These are phyloP conservation scores for Naganishia vaughanmartiniae DNA, from an alignment of 768 basidiomycete species.

Conservation along the genomic window DNA sequence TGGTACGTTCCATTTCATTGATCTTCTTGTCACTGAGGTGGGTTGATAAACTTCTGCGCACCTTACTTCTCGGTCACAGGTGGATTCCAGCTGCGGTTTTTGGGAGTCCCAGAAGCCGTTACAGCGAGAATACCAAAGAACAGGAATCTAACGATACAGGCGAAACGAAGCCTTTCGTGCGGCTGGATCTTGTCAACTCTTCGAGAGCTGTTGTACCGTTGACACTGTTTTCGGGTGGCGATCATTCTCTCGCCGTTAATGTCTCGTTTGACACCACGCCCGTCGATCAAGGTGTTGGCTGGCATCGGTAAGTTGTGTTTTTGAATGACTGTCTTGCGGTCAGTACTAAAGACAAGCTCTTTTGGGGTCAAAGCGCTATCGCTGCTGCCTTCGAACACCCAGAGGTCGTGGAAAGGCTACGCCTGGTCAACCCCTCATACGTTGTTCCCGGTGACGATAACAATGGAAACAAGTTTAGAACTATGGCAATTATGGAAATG, in stretches of 20 bases:
- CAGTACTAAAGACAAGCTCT: background rate
- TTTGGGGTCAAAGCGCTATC: background rate
- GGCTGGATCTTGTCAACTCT: background rate
- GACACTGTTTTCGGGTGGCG: background rate
- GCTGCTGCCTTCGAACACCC: background rate
- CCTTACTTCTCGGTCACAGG: background rate
- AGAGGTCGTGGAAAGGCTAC: background rate
- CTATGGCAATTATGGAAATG: conserved; percentile 7
- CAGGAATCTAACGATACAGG: background rate
- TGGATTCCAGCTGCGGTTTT: conserved; percentile 1
- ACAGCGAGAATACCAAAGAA: background rate
- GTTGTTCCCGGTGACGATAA: background rate
- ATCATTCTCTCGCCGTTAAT: background rate
- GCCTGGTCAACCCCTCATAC: background rate
- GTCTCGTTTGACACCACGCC: background rate
- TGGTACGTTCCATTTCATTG: background rate
- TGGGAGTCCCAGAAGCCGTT: background rate
- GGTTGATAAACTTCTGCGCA: background rate
- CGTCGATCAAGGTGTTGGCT: background rate
- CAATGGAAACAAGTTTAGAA: background rate
- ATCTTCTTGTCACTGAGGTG: too few species aligned
- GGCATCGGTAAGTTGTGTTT: background rate
- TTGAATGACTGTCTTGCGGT: too few species aligned
- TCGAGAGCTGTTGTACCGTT: background rate
- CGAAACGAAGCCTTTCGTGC: background rate